phyloP scores from a whole-genome alignment of 805 yeast species.

The Suhomyces vadensis region DNA sequence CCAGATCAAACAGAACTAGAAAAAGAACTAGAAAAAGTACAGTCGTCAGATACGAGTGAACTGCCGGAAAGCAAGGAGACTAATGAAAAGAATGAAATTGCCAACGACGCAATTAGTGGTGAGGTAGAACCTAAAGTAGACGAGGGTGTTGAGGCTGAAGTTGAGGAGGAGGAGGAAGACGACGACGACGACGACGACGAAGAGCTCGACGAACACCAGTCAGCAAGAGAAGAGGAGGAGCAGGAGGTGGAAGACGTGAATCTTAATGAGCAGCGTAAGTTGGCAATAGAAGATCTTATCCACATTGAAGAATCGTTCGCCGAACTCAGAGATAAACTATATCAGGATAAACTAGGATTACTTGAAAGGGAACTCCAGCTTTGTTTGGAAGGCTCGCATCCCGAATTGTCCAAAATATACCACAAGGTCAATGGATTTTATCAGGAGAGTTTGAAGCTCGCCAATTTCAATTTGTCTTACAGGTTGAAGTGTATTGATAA shows the following conservation, averaged over 20 bases:
- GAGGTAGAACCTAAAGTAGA: slow-evolving; percentile 37
- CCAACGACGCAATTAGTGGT: slow-evolving; percentile 42
- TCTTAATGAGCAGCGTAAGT: slow-evolving; percentile 48
- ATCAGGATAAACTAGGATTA: slow-evolving; percentile 76
- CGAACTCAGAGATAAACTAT: slow-evolving; percentile 74
- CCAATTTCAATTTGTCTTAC: slow-evolving; percentile 50
- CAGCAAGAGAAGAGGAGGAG: slow-evolving; percentile 9
- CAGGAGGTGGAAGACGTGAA: slow-evolving; percentile 15
- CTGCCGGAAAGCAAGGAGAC: not conserved
- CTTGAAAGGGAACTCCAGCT: slow-evolving; percentile 81
- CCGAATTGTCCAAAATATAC: slow-evolving; percentile 75
- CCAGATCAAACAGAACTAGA: not conserved
- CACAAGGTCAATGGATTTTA: slow-evolving; percentile 71
- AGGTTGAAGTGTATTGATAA: slow-evolving; percentile 73
- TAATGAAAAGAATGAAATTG: slow-evolving; percentile 14
- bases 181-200: slow-evolving; percentile 13
- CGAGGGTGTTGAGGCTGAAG: slow-evolving; percentile 12
- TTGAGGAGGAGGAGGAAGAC: slow-evolving; percentile 12
- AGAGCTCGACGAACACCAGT: slow-evolving; percentile 10
- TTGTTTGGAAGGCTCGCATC: slow-evolving; percentile 89
- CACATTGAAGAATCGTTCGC: slow-evolving; percentile 88
- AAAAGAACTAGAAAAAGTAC: not conserved
- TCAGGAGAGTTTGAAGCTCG: slow-evolving; percentile 60
- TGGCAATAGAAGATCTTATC: slow-evolving; percentile 72
- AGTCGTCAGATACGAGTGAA: too few species aligned